Percentiles rank a stretch among this genome's conserved stretches.
Conservation (phyloP, 2,329 filamentous ascomycete genomes). For the Diplodia sapinea region DNA sequence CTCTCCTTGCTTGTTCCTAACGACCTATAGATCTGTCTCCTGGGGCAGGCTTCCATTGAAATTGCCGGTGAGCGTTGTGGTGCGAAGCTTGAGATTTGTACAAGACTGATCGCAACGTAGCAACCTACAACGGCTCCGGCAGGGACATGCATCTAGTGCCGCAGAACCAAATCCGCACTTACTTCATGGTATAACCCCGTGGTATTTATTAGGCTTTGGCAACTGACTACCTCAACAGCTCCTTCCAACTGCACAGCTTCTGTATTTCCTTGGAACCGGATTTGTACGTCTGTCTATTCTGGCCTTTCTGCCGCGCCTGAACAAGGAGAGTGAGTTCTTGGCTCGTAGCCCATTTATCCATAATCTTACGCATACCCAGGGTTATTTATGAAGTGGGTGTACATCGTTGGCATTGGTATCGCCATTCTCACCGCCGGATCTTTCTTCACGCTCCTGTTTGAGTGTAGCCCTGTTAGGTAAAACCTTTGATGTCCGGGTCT, state of each 20-base stretch:
- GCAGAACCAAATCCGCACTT: constrained; percentile 31
- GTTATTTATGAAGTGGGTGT: constrained; percentile 20
- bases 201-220: background rate
- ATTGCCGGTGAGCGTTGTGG: constrained; percentile 4
- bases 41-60: constrained; percentile 19
- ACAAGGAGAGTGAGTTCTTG: constrained; percentile 42
- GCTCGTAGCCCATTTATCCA: background rate
- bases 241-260: constrained; percentile 34
- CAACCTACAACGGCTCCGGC: constrained; percentile 36
- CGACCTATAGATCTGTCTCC: constrained; percentile 7
- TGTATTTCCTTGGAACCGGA: constrained; percentile 42
- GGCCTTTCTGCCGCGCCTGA: constrained; percentile 46
- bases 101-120: constrained; percentile 1
- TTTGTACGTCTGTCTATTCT: constrained; percentile 45
- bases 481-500: background rate
- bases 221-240: constrained; percentile 33
- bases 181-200: constrained; percentile 34
- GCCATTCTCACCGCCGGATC: constrained; percentile 17
- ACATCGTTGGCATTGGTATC: constrained; percentile 10
- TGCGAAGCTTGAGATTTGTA: too few relatives aligned
- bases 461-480: constrained; percentile 31
- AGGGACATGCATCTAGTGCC: constrained; percentile 35
- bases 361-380: background rate
- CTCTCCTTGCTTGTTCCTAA: background rate
- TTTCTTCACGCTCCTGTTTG: constrained; percentile 29